A percentile compares a stretch with the other conserved stretches of the same genome.
phyloP scores from a whole-genome alignment of 1,284 basidiomycete species.

The Volvariella volvacea region DNA sequence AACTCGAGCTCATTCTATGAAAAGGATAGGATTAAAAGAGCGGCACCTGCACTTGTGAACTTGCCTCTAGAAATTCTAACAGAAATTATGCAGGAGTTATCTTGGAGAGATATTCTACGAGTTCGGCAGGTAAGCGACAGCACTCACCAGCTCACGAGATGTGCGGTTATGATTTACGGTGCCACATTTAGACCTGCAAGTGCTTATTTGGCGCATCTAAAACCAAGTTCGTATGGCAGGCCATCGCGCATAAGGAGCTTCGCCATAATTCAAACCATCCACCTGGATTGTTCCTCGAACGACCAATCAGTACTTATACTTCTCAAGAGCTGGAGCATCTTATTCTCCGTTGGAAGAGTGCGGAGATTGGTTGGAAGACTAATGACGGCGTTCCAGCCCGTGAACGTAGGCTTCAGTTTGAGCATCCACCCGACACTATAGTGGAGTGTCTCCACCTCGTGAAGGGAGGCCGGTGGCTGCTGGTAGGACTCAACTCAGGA shows the following conservation, averaged over 20 bases:
- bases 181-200: background rate
- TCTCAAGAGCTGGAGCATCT: background rate
- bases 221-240: background rate
- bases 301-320: background rate
- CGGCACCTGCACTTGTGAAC: background rate
- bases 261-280: background rate
- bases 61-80: background rate
- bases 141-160: background rate
- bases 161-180: too few relatives aligned
- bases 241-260: background rate
- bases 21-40: too few relatives aligned
- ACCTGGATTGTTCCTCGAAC: background rate
- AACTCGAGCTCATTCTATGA: too few relatives aligned
- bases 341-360: conserved; percentile 1
- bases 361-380: background rate
- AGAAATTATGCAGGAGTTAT: background rate
- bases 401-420: background rate
- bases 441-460: background rate
- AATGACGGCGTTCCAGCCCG: background rate
- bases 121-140: background rate
- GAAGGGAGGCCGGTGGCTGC: background rate
- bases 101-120: background rate
- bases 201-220: background rate
- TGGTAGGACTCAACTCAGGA: background rate
- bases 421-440: background rate